Percentiles rank a stretch among this genome's conserved stretches.
Evolutionary conservation across 2,329 filamentous ascomycete genomes (phyloP).

Genomic region (Aspergillus ochraceoroseus): DNA sequence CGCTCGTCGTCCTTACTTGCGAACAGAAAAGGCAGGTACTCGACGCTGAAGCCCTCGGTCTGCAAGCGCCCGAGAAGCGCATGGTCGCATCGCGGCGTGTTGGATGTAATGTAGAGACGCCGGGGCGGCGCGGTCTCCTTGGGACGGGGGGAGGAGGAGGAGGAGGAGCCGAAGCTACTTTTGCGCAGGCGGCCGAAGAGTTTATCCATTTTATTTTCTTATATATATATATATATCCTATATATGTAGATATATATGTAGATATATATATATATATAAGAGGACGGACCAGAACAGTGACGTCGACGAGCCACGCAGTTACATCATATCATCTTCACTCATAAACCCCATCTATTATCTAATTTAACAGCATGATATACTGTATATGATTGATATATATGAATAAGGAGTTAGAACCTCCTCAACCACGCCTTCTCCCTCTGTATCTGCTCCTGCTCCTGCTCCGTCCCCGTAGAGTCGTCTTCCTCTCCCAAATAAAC

Average conservation of each 20-base stretch:
- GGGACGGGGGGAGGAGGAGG: constrained; percentile 12
- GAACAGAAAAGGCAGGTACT: constrained; percentile 48
- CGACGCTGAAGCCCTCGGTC: constrained; percentile 55
- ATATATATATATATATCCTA: too few species aligned
- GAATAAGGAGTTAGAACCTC: constrained; percentile 22
- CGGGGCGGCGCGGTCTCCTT: too few species aligned
- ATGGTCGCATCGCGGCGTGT: constrained; percentile 47
- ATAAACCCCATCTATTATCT: constrained; percentile 5
- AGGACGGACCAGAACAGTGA: constrained; percentile 8
- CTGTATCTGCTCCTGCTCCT: constrained; percentile 31
- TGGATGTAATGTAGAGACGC: constrained; percentile 31
- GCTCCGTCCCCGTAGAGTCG: constrained; percentile 29
- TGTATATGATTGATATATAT: too few species aligned
- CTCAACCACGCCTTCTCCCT: constrained; percentile 35
- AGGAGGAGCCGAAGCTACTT: constrained; percentile 3
- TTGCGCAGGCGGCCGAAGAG: constrained; percentile 3
- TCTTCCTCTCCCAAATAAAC: constrained; percentile 37
- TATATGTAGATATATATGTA: too few species aligned
- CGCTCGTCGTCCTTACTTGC: constrained; percentile 37
- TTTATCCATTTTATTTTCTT: constrained; percentile 3
- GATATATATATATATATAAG: background rate
- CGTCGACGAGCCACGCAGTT: constrained; percentile 20
- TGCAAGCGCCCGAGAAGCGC: constrained; percentile 50
- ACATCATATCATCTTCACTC: background rate
- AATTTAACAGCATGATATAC: too few species aligned